A percentile compares a stretch with the other conserved stretches of the same genome.
Evolutionary conservation across 2,329 filamentous ascomycete genomes (phyloP).

Genomic region (Gliomastix tumulicola): DNA sequence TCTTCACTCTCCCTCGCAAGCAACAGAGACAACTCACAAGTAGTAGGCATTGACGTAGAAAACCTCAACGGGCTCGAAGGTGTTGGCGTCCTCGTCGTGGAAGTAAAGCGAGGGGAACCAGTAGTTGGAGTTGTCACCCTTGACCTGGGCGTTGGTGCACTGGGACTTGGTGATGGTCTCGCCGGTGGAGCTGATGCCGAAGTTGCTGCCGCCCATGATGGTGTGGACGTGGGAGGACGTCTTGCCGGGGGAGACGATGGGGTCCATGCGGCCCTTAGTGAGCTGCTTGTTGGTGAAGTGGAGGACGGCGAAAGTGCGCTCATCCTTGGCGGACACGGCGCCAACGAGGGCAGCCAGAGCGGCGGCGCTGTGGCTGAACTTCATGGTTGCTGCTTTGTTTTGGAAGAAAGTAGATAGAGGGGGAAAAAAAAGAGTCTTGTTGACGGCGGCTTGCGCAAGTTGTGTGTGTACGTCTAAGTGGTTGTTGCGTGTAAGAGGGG

Average conservation of each 20-base stretch:
- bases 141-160: slow-evolving; percentile 65
- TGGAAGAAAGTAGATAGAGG: not conserved
- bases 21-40: slow-evolving; percentile 46
- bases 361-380: slow-evolving; percentile 16
- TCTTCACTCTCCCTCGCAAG: too few relatives aligned
- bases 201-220: slow-evolving; percentile 64
- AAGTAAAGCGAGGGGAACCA: slow-evolving; percentile 72
- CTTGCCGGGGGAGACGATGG: slow-evolving; percentile 57
- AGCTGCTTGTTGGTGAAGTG: slow-evolving; percentile 62
- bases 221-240: slow-evolving; percentile 60
- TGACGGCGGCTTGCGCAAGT: too few relatives aligned
- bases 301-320: slow-evolving; percentile 59
- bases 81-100: slow-evolving; percentile 52
- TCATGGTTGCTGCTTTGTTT: slow-evolving; percentile 18
- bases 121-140: slow-evolving; percentile 66
- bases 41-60: slow-evolving; percentile 76
- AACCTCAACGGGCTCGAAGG: slow-evolving; percentile 58
- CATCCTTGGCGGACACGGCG: slow-evolving; percentile 29
- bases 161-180: slow-evolving; percentile 50
- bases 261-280: slow-evolving; percentile 57
- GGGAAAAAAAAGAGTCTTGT: not conserved
- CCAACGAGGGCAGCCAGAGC: slow-evolving; percentile 29
- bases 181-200: slow-evolving; percentile 55
- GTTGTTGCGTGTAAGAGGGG: too few relatives aligned
- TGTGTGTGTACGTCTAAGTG: too few relatives aligned